A percentile compares a stretch with the other conserved stretches of the same genome.
Evolutionary conservation across 2,329 filamentous ascomycete genomes (phyloP).

Genomic region (Bipolaris zeicola): DNA sequence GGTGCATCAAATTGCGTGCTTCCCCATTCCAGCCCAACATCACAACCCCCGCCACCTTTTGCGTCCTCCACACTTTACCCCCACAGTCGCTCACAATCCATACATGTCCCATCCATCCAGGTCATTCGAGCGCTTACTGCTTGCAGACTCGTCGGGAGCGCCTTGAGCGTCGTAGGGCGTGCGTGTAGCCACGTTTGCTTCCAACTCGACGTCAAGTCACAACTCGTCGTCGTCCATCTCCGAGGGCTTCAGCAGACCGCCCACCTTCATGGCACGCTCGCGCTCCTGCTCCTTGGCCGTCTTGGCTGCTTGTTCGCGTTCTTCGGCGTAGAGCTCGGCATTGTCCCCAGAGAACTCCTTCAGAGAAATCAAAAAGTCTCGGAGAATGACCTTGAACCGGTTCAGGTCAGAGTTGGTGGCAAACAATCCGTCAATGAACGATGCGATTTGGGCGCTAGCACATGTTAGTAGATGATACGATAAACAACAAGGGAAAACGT

Average conservation of each 20-base stretch:
- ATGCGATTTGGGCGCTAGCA: conserved; percentile 78
- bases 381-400: conserved; percentile 93
- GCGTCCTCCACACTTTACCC: conserved; percentile 12
- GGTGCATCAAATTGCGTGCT: conserved; percentile 20
- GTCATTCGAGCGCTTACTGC: conserved; percentile 27
- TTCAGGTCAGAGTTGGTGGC: conserved; percentile 85
- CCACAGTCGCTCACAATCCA: conserved; percentile 51
- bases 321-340: conserved; percentile 88
- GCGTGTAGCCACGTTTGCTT: conserved; percentile 42
- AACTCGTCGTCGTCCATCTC: conserved; percentile 84
- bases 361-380: conserved; percentile 95
- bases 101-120: conserved; percentile 72
- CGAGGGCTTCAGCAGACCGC: conserved; percentile 94
- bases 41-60: conserved; percentile 7
- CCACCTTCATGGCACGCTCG: conserved; percentile 91
- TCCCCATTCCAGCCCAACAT: conserved; percentile 18
- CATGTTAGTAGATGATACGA: conserved; percentile 33
- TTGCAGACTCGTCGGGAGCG: conserved; percentile 17
- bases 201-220: conserved; percentile 69
- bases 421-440: conserved; percentile 90
- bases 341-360: conserved; percentile 98
- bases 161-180: conserved; percentile 43
- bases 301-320: conserved; percentile 89
- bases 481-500: conserved; percentile 51
- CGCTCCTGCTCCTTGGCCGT: conserved; percentile 87